Conservation (phyloP, 257 asterid species). For the Asclepias syriaca region DNA sequence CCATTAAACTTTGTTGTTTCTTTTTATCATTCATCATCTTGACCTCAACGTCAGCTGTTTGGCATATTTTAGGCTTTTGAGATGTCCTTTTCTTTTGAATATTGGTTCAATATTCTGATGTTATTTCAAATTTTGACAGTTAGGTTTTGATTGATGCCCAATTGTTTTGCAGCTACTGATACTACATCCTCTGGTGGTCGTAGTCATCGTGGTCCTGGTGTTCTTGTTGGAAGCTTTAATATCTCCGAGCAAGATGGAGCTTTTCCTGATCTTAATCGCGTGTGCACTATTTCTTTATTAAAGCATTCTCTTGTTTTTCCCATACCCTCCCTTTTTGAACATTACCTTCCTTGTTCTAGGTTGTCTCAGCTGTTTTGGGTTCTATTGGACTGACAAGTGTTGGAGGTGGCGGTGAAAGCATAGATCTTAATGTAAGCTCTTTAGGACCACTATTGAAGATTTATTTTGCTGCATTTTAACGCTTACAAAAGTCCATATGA, state of each 20-base stretch:
- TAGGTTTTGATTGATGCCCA: slow-evolving; percentile 19
- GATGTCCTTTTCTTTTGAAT: background rate
- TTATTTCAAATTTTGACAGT: background rate
- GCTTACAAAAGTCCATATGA: too few species aligned
- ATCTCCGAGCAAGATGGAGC: slow-evolving; percentile 80
- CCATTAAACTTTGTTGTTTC: background rate
- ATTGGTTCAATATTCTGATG: background rate
- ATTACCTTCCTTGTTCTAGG: slow-evolving; percentile 34
- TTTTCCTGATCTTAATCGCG: slow-evolving; percentile 76
- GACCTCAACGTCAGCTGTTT: background rate
- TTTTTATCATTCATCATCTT: background rate
- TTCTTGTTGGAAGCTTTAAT: slow-evolving; percentile 80
- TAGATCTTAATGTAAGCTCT: slow-evolving; percentile 69
- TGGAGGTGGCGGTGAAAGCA: slow-evolving; percentile 64
- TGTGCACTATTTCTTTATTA: slow-evolving; percentile 26
- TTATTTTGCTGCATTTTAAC: background rate
- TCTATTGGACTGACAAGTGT: slow-evolving; percentile 57
- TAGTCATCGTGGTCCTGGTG: slow-evolving; percentile 48
- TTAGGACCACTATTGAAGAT: background rate
- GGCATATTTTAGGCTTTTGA: background rate
- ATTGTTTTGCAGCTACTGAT: slow-evolving; percentile 48
- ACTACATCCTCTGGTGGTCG: slow-evolving; percentile 45
- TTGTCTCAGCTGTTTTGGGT: slow-evolving; percentile 52
- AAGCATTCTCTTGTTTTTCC: background rate
- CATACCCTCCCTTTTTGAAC: background rate